These are phyloP conservation scores for Priceomyces fermenticarens DNA, from an alignment of 805 yeast species.

Conservation along the genomic window DNA sequence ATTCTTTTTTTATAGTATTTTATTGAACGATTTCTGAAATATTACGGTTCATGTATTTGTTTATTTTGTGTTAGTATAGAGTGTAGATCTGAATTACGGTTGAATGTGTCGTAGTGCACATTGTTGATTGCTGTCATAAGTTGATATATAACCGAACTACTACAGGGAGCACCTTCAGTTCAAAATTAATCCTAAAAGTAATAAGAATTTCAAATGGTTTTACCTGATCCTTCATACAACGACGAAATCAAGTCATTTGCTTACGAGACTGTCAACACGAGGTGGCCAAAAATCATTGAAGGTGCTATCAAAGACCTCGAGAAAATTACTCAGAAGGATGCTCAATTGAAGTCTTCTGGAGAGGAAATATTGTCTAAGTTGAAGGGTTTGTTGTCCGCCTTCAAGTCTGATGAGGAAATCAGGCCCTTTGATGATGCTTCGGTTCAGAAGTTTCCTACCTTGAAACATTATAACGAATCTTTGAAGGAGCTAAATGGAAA, in stretches of 20 bases:
- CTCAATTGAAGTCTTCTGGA: conserved; percentile 43
- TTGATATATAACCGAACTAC: no score
- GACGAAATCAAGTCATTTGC: conserved; percentile 80
- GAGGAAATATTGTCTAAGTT: conserved; percentile 40
- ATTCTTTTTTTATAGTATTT: no score
- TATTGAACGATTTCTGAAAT: no score
- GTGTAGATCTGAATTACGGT: no score
- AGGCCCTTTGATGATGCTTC: conserved; percentile 22
- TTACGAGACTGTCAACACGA: conserved; percentile 64
- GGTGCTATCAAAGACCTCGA: conserved; percentile 65
- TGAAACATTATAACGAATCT: conserved; percentile 58
- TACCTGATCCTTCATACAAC: conserved; percentile 57
- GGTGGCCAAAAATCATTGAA: conserved; percentile 85
- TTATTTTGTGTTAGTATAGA: no score
- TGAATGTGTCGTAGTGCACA: no score
- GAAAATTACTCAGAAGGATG: conserved; percentile 25
- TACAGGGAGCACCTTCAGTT: not conserved
- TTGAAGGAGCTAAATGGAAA: conserved; percentile 28
- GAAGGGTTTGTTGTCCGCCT: conserved; percentile 38
- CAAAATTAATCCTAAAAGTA: not conserved
- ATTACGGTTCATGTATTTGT: no score
- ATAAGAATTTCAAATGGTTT: not conserved
- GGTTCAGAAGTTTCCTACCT: conserved; percentile 45
- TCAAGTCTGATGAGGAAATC: conserved; percentile 36
- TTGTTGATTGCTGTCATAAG: no score